Evolutionary conservation across 768 basidiomycete genomes (phyloP).

Genomic region (Podaxis carcinomalis): DNA sequence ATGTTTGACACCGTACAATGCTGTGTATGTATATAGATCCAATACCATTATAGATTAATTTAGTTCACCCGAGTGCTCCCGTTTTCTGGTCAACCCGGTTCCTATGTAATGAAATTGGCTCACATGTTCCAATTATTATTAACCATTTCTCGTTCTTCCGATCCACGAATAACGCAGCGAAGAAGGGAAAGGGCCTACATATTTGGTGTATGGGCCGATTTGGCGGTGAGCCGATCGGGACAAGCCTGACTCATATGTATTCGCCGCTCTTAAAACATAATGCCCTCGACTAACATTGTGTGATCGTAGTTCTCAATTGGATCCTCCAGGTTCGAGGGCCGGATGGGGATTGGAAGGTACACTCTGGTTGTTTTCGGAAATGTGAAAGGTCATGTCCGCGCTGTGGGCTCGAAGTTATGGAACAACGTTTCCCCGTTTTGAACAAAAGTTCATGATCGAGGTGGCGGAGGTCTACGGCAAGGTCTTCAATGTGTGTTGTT

Average conservation of each 20-base stretch:
- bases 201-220: too few species aligned
- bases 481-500: not conserved
- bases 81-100: not conserved
- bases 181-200: too few species aligned
- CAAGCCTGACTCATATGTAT: not conserved
- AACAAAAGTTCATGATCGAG: not conserved
- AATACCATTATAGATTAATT: not conserved
- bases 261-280: not conserved
- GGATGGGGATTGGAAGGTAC: not conserved
- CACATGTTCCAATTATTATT: not conserved
- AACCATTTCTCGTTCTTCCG: not conserved
- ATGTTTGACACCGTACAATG: not conserved
- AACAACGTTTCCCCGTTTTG: not conserved
- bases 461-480: not conserved
- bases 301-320: not conserved
- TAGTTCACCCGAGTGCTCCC: not conserved
- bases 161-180: not conserved
- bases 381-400: not conserved
- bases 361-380: not conserved
- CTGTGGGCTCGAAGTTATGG: not conserved
- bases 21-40: slow-evolving; percentile 2
- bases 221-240: too few species aligned
- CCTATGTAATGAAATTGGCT: not conserved
- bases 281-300: not conserved
- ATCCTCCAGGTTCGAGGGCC: not conserved